These are phyloP conservation scores for Nannochloropsis salina DNA, from an alignment of 108 stramenopile species.

Conservation along the genomic window DNA sequence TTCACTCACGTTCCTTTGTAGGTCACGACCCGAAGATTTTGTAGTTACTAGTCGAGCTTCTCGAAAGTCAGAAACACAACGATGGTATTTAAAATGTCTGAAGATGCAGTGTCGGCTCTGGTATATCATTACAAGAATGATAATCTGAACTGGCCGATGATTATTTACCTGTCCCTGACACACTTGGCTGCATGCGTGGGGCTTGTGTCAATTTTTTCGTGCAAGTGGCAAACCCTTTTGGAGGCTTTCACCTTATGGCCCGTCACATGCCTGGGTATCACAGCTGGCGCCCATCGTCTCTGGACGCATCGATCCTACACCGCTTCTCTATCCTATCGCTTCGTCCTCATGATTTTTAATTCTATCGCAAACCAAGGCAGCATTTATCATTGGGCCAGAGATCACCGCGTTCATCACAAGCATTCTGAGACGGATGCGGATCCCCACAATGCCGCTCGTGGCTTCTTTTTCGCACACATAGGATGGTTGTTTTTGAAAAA, in stretches of 20 bases:
- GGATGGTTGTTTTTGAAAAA: slow-evolving; percentile 98
- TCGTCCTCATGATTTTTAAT: slow-evolving; percentile 90
- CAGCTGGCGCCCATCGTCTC: slow-evolving; percentile 91
- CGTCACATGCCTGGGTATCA: slow-evolving; percentile 89
- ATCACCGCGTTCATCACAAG: slow-evolving; percentile 94
- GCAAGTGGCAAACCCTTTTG: slow-evolving; percentile 71
- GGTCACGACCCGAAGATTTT: no score
- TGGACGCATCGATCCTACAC: slow-evolving; percentile 96
- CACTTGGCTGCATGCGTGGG: slow-evolving; percentile 77
- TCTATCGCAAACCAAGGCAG: slow-evolving; percentile 97
- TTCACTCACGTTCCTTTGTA: no score
- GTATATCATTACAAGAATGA: slow-evolving; percentile 73
- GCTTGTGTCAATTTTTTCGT: slow-evolving; percentile 57
- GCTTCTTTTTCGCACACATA: slow-evolving; percentile 99
- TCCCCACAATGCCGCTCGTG: slow-evolving; percentile 92
- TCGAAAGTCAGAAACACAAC: neutral
- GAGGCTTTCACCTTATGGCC: slow-evolving; percentile 94
- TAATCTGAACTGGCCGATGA: slow-evolving; percentile 96
- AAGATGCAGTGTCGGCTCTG: slow-evolving; percentile 35
- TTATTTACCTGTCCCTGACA: slow-evolving; percentile 83
- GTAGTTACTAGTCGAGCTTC: no score
- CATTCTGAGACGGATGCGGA: slow-evolving; percentile 94
- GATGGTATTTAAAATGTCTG: neutral
- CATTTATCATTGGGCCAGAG: slow-evolving; percentile 87
- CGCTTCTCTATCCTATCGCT: slow-evolving; percentile 65